Conservation (phyloP, 257 asterid genomes). For the Jaltomata sinuosa region DNA sequence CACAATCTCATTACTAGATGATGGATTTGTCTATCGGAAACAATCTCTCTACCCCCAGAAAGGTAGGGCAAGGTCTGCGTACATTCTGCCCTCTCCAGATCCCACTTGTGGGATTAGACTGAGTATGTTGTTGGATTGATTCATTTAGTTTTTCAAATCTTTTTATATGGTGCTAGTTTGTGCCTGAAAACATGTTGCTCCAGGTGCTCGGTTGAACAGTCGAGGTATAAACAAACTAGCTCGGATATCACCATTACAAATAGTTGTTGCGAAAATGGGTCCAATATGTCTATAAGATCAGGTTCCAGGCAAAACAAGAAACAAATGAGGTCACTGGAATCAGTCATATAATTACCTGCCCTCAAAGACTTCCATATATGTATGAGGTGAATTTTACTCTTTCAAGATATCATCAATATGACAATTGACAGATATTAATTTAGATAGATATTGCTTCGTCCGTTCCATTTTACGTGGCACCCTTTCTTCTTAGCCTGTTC, state of each 20-base stretch:
- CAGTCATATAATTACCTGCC: not conserved
- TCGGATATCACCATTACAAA: not conserved
- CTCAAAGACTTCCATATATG: not conserved
- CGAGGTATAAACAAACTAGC: not conserved
- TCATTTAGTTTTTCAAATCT: not conserved
- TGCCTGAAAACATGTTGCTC: not conserved
- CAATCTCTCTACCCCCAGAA: not conserved
- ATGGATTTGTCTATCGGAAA: not conserved
- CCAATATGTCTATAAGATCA: not conserved
- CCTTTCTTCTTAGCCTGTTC: too few species aligned
- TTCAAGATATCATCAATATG: too few species aligned
- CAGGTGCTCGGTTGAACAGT: not conserved
- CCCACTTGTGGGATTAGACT: rapidly evolving
- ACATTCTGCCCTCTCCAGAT: too few species aligned
- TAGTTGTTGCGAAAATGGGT: not conserved
- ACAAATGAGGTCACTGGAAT: not conserved
- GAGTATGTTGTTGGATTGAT: not conserved
- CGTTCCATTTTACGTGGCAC: too few species aligned
- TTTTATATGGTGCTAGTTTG: not conserved
- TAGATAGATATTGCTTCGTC: too few species aligned
- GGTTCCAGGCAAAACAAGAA: not conserved
- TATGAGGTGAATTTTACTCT: too few species aligned
- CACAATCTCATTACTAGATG: not conserved
- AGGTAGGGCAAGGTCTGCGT: not conserved
- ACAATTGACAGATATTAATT: too few species aligned